Evolutionary conservation across 371 early-diverging fungal species (phyloP), one percentile per base, ranked within the genome.

Genomic region (Gilbertella persicaria): DNA sequence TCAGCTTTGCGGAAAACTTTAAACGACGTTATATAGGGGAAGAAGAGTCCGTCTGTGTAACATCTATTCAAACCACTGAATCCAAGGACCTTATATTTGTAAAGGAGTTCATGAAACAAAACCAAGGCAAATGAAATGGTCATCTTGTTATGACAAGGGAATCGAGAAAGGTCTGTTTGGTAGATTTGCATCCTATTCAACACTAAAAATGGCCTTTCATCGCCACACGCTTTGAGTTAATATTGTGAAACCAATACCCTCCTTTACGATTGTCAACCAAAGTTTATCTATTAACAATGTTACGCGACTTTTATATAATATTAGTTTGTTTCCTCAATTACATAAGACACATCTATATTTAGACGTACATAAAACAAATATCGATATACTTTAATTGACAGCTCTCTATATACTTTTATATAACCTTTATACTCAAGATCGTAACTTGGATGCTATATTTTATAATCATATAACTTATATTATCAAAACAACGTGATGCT

Each of bases 141-240:
- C 37, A 42, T 16, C 44, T 43, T 52, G 52, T 43, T 52, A 43
- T 52, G 44, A 52, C 33, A 35, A 43, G 36, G 52, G 52, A 36
- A 35, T 39, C 26, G 52, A 42, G 21, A 44, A 52, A 52, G 52
- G 52, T 35, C 35, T 35, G 25, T 52, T 52, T 43, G 44, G 10
- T 33, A 42, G 52, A 52, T 33, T 35, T 52, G 37, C 44, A 42
- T 44, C 37, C 37, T 36, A 52, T 44, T 36, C 37, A 35, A 44
- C 53, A 44, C 53, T 52, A 36, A 52, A 52, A 44, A 30, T 36
- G 53, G 37, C 53, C 24, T 52, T 44, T 44, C 45, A n/a, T n/a
- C n/a, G n/a, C n/a, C 53, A 36, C 43, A 52, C 53, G 35, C 44
- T 52, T 41, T 50, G 42, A 50, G 23, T 50, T 33, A 50, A 40